Evolutionary conservation across 2,329 filamentous ascomycete species (phyloP).

Genomic region (Alternaria triticina): DNA sequence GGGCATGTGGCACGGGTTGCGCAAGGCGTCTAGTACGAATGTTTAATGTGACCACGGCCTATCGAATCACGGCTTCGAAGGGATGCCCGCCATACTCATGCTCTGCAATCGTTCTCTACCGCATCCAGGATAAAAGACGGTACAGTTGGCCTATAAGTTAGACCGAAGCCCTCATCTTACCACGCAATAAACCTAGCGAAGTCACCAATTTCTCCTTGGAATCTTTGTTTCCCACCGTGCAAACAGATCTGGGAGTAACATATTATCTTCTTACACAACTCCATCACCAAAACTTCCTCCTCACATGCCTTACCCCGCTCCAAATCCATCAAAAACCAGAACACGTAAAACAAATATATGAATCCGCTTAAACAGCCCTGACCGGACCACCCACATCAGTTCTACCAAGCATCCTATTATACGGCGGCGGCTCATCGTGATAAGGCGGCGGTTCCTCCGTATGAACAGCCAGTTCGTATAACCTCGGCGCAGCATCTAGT

Average conservation of each 20-base stretch:
- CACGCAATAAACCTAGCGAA: not conserved
- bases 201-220: not conserved
- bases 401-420: not conserved
- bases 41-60: not conserved
- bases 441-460: not conserved
- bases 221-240: not conserved
- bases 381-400: not conserved
- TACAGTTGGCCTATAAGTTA: not conserved
- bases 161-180: no score
- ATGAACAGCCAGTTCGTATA: not conserved
- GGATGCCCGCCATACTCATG: not conserved
- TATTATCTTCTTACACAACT: not conserved
- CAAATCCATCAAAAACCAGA: not conserved
- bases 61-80: not conserved
- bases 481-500: constrained; percentile 9
- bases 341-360: not conserved
- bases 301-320: not conserved
- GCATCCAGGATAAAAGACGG: not conserved
- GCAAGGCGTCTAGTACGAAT: not conserved
- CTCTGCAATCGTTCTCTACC: not conserved
- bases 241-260: not conserved
- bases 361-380: not conserved
- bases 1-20: not conserved
- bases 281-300: not conserved
- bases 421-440: not conserved